Evolutionary conservation across 495 filamentous ascomycete genomes (phyloP), one percentile per base, ranked within the genome.

Genomic region (Trichoderma reesei): DNA sequence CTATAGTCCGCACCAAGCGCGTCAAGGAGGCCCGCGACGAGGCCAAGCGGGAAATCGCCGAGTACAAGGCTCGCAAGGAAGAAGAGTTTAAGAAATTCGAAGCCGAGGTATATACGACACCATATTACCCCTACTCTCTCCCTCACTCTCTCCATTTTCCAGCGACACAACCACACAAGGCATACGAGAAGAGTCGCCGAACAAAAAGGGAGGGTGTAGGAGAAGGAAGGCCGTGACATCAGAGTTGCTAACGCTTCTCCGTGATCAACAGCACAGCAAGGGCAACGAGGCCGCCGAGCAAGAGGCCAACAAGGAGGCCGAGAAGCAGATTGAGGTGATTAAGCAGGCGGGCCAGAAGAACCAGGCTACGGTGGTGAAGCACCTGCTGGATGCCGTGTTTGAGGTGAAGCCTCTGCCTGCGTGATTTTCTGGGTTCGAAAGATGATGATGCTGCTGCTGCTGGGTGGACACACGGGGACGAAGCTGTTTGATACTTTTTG

Each of bases 31-130:
- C 94, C 63, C 89, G 92, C 71, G 84, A 84, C 71, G 93, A 98
- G 73, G 94, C 94, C 60, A 94, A 98, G 76, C 96, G 97, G 77
- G 92, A 98, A 73, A 96, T 98, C 70, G 95, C 98, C 62, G 90
- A 91, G 42, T 98, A 98, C 82, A 83, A 85, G 73, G 88, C 86
- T 65, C 73, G 89, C 66, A 98, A 96, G 79, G 95, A 98, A 64
- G 86, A 88, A 9, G 93, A 98, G 74, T 98, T 90, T 82, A 92
- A 94, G 82, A 88, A 88, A 74, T 97, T 94, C 72, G 91, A 98
- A 79, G 80, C 88, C 59, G 88, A 97, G 86, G 94, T 97, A 75
- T n/a, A n/a, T n/a, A n/a, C n/a, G n/a, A n/a, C n/a, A n/a, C 44
- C 16, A 48, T 18, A 20, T 2, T 18, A n/a, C 71, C 76, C 64